A percentile compares a stretch with the other conserved stretches of the same genome.
phyloP scores from a whole-genome alignment of 768 basidiomycete species.

The Erythrobasidium yunnanense region DNA sequence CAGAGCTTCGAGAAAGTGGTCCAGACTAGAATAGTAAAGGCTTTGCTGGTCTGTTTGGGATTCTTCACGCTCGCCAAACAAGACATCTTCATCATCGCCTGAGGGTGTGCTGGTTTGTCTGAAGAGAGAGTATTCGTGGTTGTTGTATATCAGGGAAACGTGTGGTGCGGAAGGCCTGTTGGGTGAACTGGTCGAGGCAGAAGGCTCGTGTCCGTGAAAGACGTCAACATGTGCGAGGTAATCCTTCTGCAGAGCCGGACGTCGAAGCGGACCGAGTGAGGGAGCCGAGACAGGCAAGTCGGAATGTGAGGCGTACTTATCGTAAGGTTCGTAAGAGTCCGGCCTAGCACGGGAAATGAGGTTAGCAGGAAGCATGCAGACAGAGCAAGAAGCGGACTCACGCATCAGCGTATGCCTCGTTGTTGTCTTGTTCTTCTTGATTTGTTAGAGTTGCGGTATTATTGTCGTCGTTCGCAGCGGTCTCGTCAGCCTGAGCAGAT shows the following conservation, averaged over 20 bases:
- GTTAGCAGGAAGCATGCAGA: background rate
- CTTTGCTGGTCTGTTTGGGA: slow-evolving; percentile 8
- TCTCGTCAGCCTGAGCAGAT: too few species aligned
- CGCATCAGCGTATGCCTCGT: slow-evolving; percentile 12
- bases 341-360: background rate
- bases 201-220: background rate
- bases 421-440: background rate
- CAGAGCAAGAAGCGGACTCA: slow-evolving; percentile 1
- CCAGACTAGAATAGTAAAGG: slow-evolving; percentile 34
- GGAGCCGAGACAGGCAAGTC: background rate
- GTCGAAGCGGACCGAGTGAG: background rate
- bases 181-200: background rate
- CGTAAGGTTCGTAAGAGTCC: background rate
- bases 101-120: slow-evolving; percentile 6
- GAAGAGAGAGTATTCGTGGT: slow-evolving; percentile 10
- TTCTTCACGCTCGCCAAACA: slow-evolving; percentile 19
- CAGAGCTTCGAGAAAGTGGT: slow-evolving; percentile 27
- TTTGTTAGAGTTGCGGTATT: background rate
- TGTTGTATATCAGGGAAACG: slow-evolving; percentile 14
- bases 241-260: slow-evolving; percentile 12
- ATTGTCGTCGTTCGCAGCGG: background rate
- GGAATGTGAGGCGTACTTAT: background rate
- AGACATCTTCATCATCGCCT: slow-evolving; percentile 11
- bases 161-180: slow-evolving; percentile 1
- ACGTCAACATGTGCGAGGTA: slow-evolving; percentile 16